phyloP scores from a whole-genome alignment of 1,139 yeast genomes.

The Hanseniaspora sp. region DNA sequence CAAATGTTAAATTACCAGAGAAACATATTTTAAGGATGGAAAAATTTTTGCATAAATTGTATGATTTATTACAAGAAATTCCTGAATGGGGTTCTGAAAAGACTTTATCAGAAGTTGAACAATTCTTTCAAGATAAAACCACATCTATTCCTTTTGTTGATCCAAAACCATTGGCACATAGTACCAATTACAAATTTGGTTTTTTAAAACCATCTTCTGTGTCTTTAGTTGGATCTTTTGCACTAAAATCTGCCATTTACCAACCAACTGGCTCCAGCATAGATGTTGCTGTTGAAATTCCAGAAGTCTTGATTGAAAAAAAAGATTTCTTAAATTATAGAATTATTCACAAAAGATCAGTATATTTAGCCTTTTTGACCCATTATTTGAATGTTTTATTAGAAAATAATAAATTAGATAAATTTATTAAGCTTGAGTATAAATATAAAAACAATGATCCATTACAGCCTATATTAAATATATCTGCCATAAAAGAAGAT shows the following conservation, averaged over 20 bases:
- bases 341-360: slow-evolving; percentile 80
- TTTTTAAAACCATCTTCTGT: slow-evolving; percentile 60
- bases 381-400: slow-evolving; percentile 48
- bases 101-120: slow-evolving; percentile 43
- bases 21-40: slow-evolving; percentile 56
- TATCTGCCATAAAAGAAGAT: slow-evolving; percentile 32
- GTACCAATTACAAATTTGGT: slow-evolving; percentile 57
- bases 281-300: slow-evolving; percentile 78
- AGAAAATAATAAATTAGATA: slow-evolving; percentile 41
- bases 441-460: slow-evolving; percentile 56
- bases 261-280: slow-evolving; percentile 53
- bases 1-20: slow-evolving; percentile 67
- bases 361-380: slow-evolving; percentile 68
- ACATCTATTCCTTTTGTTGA: slow-evolving; percentile 77
- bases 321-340: slow-evolving; percentile 87
- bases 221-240: slow-evolving; percentile 79
- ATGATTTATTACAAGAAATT: slow-evolving; percentile 54
- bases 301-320: slow-evolving; percentile 56
- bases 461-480: slow-evolving; percentile 50
- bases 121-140: slow-evolving; percentile 40
- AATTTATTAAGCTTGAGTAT: slow-evolving; percentile 43
- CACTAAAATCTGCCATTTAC: slow-evolving; percentile 67
- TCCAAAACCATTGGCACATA: slow-evolving; percentile 57
- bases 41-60: slow-evolving; percentile 63
- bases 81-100: slow-evolving; percentile 42